These are phyloP conservation scores for Argentina anserina DNA, from an alignment of 306 rosid species.

Conservation along the genomic window DNA sequence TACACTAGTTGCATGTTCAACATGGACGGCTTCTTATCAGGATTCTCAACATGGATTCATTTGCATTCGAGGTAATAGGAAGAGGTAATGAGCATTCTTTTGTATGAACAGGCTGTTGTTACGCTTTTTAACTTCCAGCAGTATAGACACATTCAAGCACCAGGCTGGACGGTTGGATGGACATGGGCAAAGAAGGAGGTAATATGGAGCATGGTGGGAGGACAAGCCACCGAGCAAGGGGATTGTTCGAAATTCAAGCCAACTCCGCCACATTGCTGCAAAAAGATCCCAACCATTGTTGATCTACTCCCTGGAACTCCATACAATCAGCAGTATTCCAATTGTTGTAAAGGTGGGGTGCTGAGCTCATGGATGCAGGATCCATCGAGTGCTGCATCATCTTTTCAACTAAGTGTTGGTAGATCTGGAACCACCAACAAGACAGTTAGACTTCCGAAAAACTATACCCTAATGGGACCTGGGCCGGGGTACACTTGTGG, in stretches of 20 bases:
- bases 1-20: background rate
- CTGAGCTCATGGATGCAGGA: slow-evolving; percentile 78
- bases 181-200: slow-evolving; percentile 92
- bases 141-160: slow-evolving; percentile 71
- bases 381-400: slow-evolving; percentile 48
- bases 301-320: slow-evolving; percentile 85
- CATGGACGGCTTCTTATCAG: background rate
- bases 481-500: slow-evolving; percentile 95
- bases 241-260: slow-evolving; percentile 74
- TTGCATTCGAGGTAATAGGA: background rate
- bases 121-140: slow-evolving; percentile 77
- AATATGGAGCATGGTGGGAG: slow-evolving; percentile 78
- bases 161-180: slow-evolving; percentile 86
- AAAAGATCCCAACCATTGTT: slow-evolving; percentile 57
- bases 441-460: slow-evolving; percentile 63
- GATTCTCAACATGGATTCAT: background rate
- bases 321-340: slow-evolving; percentile 70
- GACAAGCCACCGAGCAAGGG: slow-evolving; percentile 83
- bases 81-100: slow-evolving; percentile 22
- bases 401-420: slow-evolving; percentile 84
- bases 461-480: slow-evolving; percentile 68
- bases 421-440: slow-evolving; percentile 60
- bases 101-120: slow-evolving; percentile 56
- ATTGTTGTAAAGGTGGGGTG: slow-evolving; percentile 91
- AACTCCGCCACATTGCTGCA: slow-evolving; percentile 66